Evolutionary conservation across 2,329 filamentous ascomycete species (phyloP).

Genomic region (Colletotrichum sojae): DNA sequence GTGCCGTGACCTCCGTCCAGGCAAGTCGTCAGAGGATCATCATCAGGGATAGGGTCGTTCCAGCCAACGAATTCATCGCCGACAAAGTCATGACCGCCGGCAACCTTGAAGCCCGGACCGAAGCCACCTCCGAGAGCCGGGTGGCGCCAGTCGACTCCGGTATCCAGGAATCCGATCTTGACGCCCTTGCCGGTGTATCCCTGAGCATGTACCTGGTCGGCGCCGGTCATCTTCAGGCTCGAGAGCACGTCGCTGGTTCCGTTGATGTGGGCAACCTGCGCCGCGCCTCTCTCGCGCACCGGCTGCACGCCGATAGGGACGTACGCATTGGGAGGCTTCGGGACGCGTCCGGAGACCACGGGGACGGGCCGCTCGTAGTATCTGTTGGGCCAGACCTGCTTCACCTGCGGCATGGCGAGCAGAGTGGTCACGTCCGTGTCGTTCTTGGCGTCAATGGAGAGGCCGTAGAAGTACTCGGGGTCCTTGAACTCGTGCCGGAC

Average conservation of each 20-base stretch:
- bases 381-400: constrained; percentile 40
- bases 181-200: constrained; percentile 55
- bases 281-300: constrained; percentile 4
- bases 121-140: constrained; percentile 34
- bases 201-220: constrained; percentile 53
- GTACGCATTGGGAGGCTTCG: constrained; percentile 4
- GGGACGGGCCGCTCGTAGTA: constrained; percentile 36
- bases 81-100: constrained; percentile 46
- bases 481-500: constrained; percentile 41
- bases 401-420: constrained; percentile 38
- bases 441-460: constrained; percentile 38
- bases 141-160: constrained; percentile 57
- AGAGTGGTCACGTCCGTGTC: constrained; percentile 25
- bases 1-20: constrained; percentile 57
- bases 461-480: constrained; percentile 39
- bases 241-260: constrained; percentile 30
- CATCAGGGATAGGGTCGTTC: constrained; percentile 38
- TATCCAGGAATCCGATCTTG: constrained; percentile 57
- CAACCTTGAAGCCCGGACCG: constrained; percentile 42
- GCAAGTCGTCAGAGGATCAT: constrained; percentile 28
- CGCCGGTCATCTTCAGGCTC: constrained; percentile 49
- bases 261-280: constrained; percentile 25
- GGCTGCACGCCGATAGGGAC: constrained; percentile 14
- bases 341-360: constrained; percentile 11
- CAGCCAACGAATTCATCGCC: constrained; percentile 49